Evolutionary conservation across 2,329 filamentous ascomycete species (phyloP).

Genomic region (Diaporthe ampelina): DNA sequence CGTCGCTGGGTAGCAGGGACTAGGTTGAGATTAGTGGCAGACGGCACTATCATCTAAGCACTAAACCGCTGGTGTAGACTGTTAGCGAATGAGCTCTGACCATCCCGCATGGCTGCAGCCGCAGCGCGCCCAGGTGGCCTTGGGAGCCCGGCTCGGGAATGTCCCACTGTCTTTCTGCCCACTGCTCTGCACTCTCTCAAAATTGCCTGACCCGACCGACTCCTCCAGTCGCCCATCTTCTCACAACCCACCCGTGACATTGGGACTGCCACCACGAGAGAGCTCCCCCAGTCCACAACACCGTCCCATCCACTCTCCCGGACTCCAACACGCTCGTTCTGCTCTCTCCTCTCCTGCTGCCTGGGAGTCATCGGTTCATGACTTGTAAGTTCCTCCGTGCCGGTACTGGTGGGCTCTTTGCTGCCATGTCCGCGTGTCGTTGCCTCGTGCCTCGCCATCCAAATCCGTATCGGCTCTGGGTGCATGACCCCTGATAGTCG

Average conservation of each 20-base stretch:
- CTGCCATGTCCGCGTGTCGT: slow-evolving; percentile 45
- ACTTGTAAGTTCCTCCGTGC: slow-evolving; percentile 61
- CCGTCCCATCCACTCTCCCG: slow-evolving; percentile 33
- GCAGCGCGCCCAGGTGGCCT: slow-evolving; percentile 26
- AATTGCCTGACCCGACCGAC: slow-evolving; percentile 37
- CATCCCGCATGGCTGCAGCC: slow-evolving; percentile 24
- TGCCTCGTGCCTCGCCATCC: slow-evolving; percentile 51
- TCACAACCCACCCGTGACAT: slow-evolving; percentile 50
- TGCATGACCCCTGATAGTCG: slow-evolving; percentile 54
- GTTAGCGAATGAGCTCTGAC: slow-evolving; percentile 37
- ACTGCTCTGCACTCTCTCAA: slow-evolving; percentile 41
- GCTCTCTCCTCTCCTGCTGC: slow-evolving; percentile 48
- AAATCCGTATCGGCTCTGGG: slow-evolving; percentile 53
- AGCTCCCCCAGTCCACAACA: slow-evolving; percentile 45
- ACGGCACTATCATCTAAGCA: background rate
- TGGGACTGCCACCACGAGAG: slow-evolving; percentile 45
- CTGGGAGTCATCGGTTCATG: slow-evolving; percentile 61
- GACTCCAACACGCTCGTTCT: slow-evolving; percentile 33
- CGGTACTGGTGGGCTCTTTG: slow-evolving; percentile 46
- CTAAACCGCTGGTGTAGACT: background rate
- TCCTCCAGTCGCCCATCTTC: slow-evolving; percentile 44
- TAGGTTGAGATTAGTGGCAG: background rate
- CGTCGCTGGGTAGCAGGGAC: background rate
- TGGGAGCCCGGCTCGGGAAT: slow-evolving; percentile 34
- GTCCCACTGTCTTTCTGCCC: slow-evolving; percentile 25